Conservation (phyloP, 805 yeast genomes). For the Wickerhamomyces queroliae region DNA sequence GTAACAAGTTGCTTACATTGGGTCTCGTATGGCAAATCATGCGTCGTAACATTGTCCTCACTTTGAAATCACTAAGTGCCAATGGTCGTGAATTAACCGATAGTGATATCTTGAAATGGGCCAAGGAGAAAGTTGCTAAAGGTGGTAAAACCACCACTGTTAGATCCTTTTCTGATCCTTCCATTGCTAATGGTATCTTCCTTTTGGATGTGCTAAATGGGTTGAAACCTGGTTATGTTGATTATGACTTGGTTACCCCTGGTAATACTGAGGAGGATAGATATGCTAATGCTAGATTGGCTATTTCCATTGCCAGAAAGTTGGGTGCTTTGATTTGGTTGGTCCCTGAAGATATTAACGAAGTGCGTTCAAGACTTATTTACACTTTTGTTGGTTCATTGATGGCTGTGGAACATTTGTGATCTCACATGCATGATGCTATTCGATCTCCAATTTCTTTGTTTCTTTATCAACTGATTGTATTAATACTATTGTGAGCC, state of each 20-base stretch:
- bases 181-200: constrained; percentile 73
- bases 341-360: constrained; percentile 99
- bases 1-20: constrained; percentile 79
- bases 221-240: constrained; percentile 95
- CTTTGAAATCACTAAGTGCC: constrained; percentile 61
- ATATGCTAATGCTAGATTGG: constrained; percentile 93
- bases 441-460: too few relatives aligned
- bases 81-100: constrained; percentile 77
- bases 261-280: constrained; percentile 79
- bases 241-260: constrained; percentile 81
- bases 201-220: constrained; percentile 88
- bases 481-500: too few relatives aligned
- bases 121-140: constrained; percentile 74
- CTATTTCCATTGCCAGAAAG: constrained; percentile 97
- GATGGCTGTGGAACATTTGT: constrained; percentile 56
- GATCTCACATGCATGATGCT: too few relatives aligned
- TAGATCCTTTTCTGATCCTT: constrained; percentile 81
- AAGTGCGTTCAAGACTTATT: constrained; percentile 90
- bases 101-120: constrained; percentile 89
- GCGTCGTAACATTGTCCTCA: constrained; percentile 90
- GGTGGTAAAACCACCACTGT: constrained; percentile 74
- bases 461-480: too few relatives aligned
- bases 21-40: constrained; percentile 98
- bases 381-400: constrained; percentile 93
- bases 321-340: constrained; percentile 97